These are phyloP conservation scores for Scorias spongiosa DNA, from an alignment of 2,329 filamentous ascomycete genomes.

Conservation along the genomic window DNA sequence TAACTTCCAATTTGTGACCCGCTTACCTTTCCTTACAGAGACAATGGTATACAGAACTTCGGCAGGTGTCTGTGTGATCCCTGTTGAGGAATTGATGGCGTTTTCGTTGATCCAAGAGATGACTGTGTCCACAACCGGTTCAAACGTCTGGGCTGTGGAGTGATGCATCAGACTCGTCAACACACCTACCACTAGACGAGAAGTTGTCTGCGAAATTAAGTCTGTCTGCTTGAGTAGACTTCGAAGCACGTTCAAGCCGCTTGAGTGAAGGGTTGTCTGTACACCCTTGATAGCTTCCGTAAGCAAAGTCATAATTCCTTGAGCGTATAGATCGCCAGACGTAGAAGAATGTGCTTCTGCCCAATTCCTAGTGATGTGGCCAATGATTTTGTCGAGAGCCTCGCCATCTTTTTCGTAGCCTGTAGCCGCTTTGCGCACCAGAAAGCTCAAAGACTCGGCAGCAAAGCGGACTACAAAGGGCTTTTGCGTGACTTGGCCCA, in stretches of 20 bases:
- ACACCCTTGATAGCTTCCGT: constrained; percentile 60
- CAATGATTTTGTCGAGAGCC: constrained; percentile 55
- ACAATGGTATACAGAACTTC: constrained; percentile 51
- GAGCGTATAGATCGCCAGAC: constrained; percentile 47
- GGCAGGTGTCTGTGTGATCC: constrained; percentile 26
- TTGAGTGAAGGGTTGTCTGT: constrained; percentile 42
- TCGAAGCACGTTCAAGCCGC: constrained; percentile 37
- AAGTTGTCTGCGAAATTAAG: constrained; percentile 17
- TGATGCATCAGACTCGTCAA: constrained; percentile 74
- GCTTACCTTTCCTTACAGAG: constrained; percentile 68
- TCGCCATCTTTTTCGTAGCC: constrained; percentile 56
- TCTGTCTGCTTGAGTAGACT: constrained; percentile 27
- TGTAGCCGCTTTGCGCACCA: constrained; percentile 75
- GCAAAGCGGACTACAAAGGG: constrained; percentile 82
- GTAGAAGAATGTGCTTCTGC: constrained; percentile 41
- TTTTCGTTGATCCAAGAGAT: constrained; percentile 13
- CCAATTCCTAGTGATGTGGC: constrained; percentile 58
- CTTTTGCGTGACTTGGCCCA: constrained; percentile 71
- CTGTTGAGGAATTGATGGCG: constrained; percentile 19
- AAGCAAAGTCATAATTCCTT: constrained; percentile 85
- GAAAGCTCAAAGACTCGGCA: constrained; percentile 85
- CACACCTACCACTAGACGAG: constrained; percentile 57
- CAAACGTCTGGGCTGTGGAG: constrained; percentile 58
- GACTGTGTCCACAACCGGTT: constrained; percentile 49
- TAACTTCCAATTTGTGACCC: constrained; percentile 56